Conservation (phyloP, 2,329 filamentous ascomycete genomes). For the Fusarium chaquense region DNA sequence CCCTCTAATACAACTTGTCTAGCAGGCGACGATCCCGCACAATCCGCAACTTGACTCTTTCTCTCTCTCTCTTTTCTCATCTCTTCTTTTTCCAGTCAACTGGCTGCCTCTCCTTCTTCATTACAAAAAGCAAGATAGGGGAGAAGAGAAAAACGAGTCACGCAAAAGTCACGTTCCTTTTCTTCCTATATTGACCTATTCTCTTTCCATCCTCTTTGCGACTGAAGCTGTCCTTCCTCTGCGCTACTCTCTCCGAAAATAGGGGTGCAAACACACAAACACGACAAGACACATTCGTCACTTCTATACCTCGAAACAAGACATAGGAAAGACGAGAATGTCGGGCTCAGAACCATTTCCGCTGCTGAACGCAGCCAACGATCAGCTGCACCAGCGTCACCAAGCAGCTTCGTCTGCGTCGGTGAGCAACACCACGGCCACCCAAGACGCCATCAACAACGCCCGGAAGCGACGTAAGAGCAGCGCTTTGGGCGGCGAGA, state of each 20-base stretch:
- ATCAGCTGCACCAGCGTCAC: slow-evolving; percentile 58
- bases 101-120: slow-evolving; percentile 5
- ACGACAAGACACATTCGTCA: background rate
- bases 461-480: slow-evolving; percentile 67
- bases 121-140: background rate
- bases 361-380: slow-evolving; percentile 63
- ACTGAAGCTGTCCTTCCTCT: background rate
- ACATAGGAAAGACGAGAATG: slow-evolving; percentile 49
- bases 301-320: background rate
- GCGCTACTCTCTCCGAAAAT: slow-evolving; percentile 16
- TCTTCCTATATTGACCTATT: slow-evolving; percentile 1
- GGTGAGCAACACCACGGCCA: slow-evolving; percentile 39
- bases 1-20: slow-evolving; percentile 35
- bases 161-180: slow-evolving; percentile 14
- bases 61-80: background rate
- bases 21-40: slow-evolving; percentile 38
- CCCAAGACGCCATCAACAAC: slow-evolving; percentile 51
- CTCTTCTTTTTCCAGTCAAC: background rate
- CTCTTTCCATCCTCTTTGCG: background rate
- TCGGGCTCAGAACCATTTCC: slow-evolving; percentile 67
- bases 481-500: slow-evolving; percentile 65
- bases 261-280: slow-evolving; percentile 32
- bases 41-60: slow-evolving; percentile 24
- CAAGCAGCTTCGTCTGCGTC: slow-evolving; percentile 42
- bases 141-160: background rate